Evolutionary conservation across 1,284 basidiomycete species (phyloP).

Genomic region (Leucoagaricus sp.): DNA sequence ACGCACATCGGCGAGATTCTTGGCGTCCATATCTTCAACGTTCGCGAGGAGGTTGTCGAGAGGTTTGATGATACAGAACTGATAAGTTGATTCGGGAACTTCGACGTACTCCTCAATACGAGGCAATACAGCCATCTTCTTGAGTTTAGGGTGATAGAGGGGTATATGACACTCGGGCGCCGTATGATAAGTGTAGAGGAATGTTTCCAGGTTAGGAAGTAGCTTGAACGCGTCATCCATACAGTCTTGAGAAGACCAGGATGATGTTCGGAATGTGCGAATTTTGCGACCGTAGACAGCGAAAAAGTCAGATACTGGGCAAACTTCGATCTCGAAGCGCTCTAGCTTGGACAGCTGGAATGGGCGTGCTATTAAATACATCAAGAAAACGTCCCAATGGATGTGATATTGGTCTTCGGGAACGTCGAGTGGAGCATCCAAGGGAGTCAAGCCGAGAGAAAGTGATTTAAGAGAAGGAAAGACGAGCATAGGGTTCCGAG

Average conservation of each 20-base stretch:
- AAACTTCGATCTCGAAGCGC: slow-evolving; percentile 42
- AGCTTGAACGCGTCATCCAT: slow-evolving; percentile 36
- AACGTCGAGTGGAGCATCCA: slow-evolving; percentile 16
- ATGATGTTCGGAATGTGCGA: slow-evolving; percentile 36
- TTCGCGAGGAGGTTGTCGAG: slow-evolving; percentile 38
- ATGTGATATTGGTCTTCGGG: slow-evolving; percentile 30
- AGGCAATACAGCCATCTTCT: slow-evolving; percentile 28
- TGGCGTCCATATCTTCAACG: slow-evolving; percentile 37
- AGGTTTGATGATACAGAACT: slow-evolving; percentile 30
- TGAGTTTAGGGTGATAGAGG: slow-evolving; percentile 21
- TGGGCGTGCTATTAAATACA: slow-evolving; percentile 32
- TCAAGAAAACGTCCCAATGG: slow-evolving; percentile 40
- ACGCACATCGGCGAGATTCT: slow-evolving; percentile 37
- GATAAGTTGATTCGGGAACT: slow-evolving; percentile 24
- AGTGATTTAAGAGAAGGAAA: slow-evolving; percentile 40
- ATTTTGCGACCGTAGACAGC: slow-evolving; percentile 41
- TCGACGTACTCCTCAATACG: slow-evolving; percentile 20
- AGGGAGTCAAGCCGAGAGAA: slow-evolving; percentile 36
- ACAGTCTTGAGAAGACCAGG: slow-evolving; percentile 25
- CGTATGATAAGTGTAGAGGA: slow-evolving; percentile 34
- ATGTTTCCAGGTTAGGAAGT: slow-evolving; percentile 38
- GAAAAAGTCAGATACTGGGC: slow-evolving; percentile 40
- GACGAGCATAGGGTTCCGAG: slow-evolving; percentile 25
- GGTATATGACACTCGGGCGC: slow-evolving; percentile 24
- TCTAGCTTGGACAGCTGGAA: slow-evolving; percentile 38